phyloP scores from a whole-genome alignment of 2,329 filamentous ascomycete genomes.

The Rachicladosporium sp. region DNA sequence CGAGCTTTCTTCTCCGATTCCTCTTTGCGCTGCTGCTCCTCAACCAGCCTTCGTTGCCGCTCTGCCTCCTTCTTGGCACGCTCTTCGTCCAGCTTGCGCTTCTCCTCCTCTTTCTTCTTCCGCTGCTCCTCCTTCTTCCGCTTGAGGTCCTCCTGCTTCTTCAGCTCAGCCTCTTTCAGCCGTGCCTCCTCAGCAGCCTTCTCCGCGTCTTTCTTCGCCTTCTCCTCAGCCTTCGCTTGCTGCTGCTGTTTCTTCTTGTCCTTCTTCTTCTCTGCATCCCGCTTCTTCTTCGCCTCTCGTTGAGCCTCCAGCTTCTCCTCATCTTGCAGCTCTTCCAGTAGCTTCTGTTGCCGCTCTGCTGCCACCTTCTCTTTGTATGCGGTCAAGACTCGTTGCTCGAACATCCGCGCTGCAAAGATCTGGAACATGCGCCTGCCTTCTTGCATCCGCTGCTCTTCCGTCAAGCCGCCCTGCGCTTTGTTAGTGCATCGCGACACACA shows the following conservation, averaged over 20 bases:
- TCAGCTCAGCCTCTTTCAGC: slow-evolving; percentile 61
- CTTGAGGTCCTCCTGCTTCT: slow-evolving; percentile 67
- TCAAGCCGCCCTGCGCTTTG: slow-evolving; percentile 70
- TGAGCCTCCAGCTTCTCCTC: slow-evolving; percentile 65
- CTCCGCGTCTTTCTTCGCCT: slow-evolving; percentile 74
- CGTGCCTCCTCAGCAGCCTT: slow-evolving; percentile 78
- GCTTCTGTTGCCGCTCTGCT: slow-evolving; percentile 76
- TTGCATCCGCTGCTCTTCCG: slow-evolving; percentile 97
- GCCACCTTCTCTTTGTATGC: slow-evolving; percentile 98
- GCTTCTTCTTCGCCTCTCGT: slow-evolving; percentile 83
- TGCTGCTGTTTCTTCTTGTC: slow-evolving; percentile 87
- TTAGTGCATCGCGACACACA: slow-evolving; percentile 22
- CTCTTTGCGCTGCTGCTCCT: slow-evolving; percentile 74
- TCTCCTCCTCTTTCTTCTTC: slow-evolving; percentile 81
- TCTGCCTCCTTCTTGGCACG: slow-evolving; percentile 74
- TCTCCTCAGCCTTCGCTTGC: slow-evolving; percentile 80
- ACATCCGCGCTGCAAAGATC: slow-evolving; percentile 98
- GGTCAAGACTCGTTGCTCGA: slow-evolving; percentile 89
- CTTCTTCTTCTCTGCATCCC: slow-evolving; percentile 89
- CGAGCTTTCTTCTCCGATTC: slow-evolving; percentile 75
- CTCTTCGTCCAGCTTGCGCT: slow-evolving; percentile 83
- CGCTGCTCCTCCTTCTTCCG: slow-evolving; percentile 79
- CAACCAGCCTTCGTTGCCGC: slow-evolving; percentile 62
- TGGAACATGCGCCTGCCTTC: slow-evolving; percentile 98
- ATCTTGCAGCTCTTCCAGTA: slow-evolving; percentile 82